phyloP scores from a whole-genome alignment of 140 eudicot genomes.

The Bidens hawaiensis region DNA sequence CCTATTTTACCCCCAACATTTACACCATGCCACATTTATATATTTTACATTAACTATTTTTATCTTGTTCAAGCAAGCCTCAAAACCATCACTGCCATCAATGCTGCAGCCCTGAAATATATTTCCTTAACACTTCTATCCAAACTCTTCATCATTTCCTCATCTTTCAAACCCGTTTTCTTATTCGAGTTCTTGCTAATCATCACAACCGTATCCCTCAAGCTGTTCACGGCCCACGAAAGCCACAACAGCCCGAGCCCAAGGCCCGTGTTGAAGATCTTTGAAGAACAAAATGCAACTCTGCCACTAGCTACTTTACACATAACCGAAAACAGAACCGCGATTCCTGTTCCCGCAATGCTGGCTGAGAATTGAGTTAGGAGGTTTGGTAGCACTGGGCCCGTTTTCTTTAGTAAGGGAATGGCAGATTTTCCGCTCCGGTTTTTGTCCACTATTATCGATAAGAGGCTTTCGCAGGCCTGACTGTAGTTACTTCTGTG shows the following conservation, averaged over 20 bases:
- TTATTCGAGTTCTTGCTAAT: conserved; percentile 55
- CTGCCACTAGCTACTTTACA: conserved; percentile 55
- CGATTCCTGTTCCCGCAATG: conserved; percentile 91
- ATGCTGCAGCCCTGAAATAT: conserved; percentile 57
- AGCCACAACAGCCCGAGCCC: conserved; percentile 95
- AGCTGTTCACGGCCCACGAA: conserved; percentile 65
- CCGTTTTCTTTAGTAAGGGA: conserved; percentile 55
- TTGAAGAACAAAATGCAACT: conserved; percentile 63
- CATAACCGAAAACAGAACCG: conserved; percentile 65
- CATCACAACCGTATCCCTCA: conserved; percentile 59
- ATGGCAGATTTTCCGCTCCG: conserved; percentile 39
- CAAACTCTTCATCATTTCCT: conserved; percentile 57
- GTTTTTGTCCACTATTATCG: conserved; percentile 63
- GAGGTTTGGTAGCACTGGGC: conserved; percentile 70
- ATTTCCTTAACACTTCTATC: conserved; percentile 66
- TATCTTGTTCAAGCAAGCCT: conserved; percentile 61
- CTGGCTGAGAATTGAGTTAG: conserved; percentile 81
- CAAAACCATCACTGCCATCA: conserved; percentile 61
- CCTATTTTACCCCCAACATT: conserved; percentile 23
- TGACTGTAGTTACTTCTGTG: conserved; percentile 49
- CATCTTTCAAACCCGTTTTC: conserved; percentile 43
- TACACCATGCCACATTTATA: conserved; percentile 25
- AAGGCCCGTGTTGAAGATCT: conserved; percentile 59
- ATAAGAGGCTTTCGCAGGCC: conserved; percentile 77
- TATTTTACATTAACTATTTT: not conserved